phyloP scores from a whole-genome alignment of 2,329 filamentous ascomycete species.

The Tolypocladium pustulatum region DNA sequence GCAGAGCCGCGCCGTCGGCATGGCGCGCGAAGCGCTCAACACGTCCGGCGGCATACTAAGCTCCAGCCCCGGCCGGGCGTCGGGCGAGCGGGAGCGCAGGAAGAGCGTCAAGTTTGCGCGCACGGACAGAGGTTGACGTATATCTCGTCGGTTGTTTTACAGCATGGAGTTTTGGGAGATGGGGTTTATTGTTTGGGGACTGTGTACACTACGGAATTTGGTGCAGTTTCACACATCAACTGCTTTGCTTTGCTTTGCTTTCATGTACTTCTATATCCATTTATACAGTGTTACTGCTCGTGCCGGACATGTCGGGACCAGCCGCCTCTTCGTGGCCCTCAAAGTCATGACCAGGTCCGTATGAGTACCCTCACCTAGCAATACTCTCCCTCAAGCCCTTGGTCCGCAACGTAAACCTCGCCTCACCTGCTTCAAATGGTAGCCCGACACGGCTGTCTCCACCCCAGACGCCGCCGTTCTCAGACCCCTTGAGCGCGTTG shows the following conservation, averaged over 20 bases:
- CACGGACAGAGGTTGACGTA: constrained; percentile 16
- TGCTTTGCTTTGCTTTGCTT: neutral
- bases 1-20: constrained; percentile 50
- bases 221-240: neutral
- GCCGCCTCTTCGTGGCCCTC: neutral
- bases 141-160: neutral
- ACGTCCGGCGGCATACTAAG: constrained; percentile 30
- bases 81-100: constrained; percentile 40
- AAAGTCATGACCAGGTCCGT: neutral
- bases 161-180: neutral
- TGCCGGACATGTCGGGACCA: neutral
- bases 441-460: constrained; percentile 18
- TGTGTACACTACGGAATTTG: neutral
- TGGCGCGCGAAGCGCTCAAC: constrained; percentile 41
- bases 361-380: neutral
- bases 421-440: constrained; percentile 35
- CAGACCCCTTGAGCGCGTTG: neutral
- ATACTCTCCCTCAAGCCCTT: constrained; percentile 44
- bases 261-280: neutral
- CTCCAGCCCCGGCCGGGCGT: constrained; percentile 35
- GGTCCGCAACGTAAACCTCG: constrained; percentile 41
- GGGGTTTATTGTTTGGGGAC: neutral
- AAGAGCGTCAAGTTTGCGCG: constrained; percentile 56
- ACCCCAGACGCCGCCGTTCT: constrained; percentile 1
- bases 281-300: neutral